A percentile compares a stretch with the other conserved stretches of the same genome.
Conservation (phyloP, 2,329 filamentous ascomycete genomes). For the Fusarium xylarioides region DNA sequence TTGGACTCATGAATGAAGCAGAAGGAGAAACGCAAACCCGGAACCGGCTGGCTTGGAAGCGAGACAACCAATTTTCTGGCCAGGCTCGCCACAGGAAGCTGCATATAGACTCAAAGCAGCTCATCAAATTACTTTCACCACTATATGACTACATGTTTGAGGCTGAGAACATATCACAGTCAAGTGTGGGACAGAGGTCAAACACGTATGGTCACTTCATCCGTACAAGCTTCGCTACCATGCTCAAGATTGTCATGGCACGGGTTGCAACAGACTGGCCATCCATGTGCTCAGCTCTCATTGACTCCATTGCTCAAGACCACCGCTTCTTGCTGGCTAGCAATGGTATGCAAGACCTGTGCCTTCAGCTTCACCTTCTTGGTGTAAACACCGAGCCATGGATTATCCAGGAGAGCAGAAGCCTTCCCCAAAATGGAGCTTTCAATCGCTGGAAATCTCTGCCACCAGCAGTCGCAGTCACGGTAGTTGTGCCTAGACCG, state of each 20-base stretch:
- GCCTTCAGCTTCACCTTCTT: conserved; percentile 48
- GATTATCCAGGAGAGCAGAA: conserved; percentile 38
- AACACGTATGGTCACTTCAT: conserved; percentile 47
- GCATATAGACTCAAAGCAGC: conserved; percentile 48
- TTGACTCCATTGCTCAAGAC: conserved; percentile 46
- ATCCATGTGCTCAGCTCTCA: conserved; percentile 41
- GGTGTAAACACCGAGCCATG: conserved; percentile 47
- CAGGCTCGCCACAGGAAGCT: conserved; percentile 36
- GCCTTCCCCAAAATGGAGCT: conserved; percentile 31
- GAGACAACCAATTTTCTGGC: conserved; percentile 45
- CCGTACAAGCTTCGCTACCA: conserved; percentile 50
- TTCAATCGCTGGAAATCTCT: conserved; percentile 51
- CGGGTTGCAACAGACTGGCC: conserved; percentile 49
- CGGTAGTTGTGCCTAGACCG: conserved; percentile 47
- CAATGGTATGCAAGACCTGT: conserved; percentile 49
- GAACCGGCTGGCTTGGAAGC: conserved; percentile 50
- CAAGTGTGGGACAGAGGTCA: conserved; percentile 8
- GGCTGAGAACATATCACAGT: conserved; percentile 46
- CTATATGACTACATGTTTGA: conserved; percentile 58
- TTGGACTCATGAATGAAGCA: conserved; percentile 31
- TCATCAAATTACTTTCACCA: conserved; percentile 52
- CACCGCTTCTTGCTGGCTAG: conserved; percentile 42
- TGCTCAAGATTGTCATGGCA: conserved; percentile 50
- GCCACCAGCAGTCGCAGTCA: conserved; percentile 50
- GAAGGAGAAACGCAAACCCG: conserved; percentile 39